Conservation (phyloP, 1,139 yeast genomes). For the Pichia sp. region DNA sequence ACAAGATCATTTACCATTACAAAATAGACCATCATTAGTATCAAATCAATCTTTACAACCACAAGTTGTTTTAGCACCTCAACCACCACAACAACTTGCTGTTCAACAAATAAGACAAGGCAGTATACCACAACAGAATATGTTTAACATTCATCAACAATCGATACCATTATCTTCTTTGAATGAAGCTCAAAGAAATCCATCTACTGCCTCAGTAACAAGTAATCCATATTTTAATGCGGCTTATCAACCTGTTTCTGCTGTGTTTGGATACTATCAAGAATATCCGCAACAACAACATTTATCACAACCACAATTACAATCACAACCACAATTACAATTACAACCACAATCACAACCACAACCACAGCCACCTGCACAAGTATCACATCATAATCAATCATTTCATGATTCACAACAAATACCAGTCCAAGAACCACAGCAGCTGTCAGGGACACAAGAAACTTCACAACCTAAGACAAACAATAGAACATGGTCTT, state of each 20-base stretch:
- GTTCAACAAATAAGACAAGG: neutral
- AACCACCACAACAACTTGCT: neutral
- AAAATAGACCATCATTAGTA: neutral
- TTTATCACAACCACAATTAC: constrained; percentile 1
- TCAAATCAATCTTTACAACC: neutral
- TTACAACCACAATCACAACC: neutral
- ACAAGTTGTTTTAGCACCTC: neutral
- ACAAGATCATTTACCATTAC: neutral
- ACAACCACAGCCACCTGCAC: neutral
- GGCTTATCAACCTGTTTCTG: neutral
- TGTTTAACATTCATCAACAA: neutral
- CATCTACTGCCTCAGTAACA: constrained; percentile 9
- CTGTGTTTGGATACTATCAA: constrained; percentile 1
- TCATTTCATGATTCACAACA: neutral
- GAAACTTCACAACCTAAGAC: too few species aligned
- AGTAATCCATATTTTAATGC: constrained; percentile 11
- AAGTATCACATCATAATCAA: neutral
- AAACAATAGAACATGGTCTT: too few species aligned
- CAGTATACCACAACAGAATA: neutral
- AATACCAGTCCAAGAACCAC: neutral
- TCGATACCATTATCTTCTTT: neutral
- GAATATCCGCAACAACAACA: constrained; percentile 3
- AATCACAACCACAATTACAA: neutral
- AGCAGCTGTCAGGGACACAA: too few species aligned
- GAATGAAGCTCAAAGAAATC: constrained; percentile 4